These are phyloP conservation scores for Suillus brevipes DNA, from an alignment of 768 basidiomycete genomes.

Conservation along the genomic window DNA sequence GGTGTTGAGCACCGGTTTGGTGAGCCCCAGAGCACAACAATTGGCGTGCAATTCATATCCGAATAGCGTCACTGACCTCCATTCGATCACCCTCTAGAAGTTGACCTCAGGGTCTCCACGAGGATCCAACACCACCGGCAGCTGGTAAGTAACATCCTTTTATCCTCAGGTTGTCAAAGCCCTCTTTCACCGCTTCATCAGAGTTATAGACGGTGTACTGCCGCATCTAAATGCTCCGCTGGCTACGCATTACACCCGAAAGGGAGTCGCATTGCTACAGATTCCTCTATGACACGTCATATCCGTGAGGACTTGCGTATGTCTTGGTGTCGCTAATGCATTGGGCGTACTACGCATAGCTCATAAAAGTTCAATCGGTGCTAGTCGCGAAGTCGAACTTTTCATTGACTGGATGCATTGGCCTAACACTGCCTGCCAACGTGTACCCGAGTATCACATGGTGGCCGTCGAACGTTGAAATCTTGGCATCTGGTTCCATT, in stretches of 20 bases:
- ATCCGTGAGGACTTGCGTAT: neutral
- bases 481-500: neutral
- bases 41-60: slow-evolving; percentile 26
- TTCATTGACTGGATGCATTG: neutral
- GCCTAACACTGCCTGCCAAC: neutral
- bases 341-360: too few relatives aligned
- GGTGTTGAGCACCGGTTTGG: neutral
- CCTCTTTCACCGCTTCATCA: neutral
- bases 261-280: neutral
- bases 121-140: neutral
- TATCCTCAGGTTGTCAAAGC: neutral
- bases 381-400: neutral
- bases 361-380: neutral
- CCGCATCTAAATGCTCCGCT: neutral
- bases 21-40: neutral
- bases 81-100: neutral
- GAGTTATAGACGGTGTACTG: neutral
- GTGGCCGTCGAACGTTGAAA: neutral
- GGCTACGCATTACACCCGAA: neutral
- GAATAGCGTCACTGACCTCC: slow-evolving; percentile 3
- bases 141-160: neutral
- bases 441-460: neutral
- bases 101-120: neutral
- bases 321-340: neutral
- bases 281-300: neutral